Percentiles rank a stretch among this genome's conserved stretches.
Evolutionary conservation across 345 rosid species (phyloP).

Genomic region (Eucalyptus fibrosa): DNA sequence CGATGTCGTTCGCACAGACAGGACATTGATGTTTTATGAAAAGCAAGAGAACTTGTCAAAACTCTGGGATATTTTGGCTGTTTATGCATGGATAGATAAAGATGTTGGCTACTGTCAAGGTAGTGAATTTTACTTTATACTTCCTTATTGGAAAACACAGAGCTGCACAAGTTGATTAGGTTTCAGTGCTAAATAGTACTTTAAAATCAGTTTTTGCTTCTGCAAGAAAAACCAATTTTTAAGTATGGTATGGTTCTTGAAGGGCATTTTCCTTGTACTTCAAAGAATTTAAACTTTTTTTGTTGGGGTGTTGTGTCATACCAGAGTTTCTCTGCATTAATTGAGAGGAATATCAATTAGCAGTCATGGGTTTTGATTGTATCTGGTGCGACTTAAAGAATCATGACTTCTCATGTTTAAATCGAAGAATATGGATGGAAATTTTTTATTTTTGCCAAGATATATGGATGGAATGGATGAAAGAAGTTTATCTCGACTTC

Average conservation of each 20-base stretch:
- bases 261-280: background rate
- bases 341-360: background rate
- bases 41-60: conserved; percentile 80
- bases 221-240: background rate
- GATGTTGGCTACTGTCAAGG: conserved; percentile 99
- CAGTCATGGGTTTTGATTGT: background rate
- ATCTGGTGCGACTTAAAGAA: background rate
- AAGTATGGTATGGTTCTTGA: background rate
- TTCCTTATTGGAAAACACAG: background rate
- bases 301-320: background rate
- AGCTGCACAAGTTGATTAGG: background rate
- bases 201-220: background rate
- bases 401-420: background rate
- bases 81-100: conserved; percentile 90
- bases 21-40: conserved; percentile 81
- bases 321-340: background rate
- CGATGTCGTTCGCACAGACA: conserved; percentile 87
- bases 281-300: background rate
- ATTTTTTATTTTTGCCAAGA: background rate
- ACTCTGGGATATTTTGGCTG: conserved; percentile 94
- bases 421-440: background rate
- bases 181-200: background rate
- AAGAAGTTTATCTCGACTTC: background rate
- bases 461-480: background rate
- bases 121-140: background rate